Evolutionary conservation across 2,329 filamentous ascomycete genomes (phyloP), one percentile per base, ranked within the genome.

Genomic region (Phialocephala sp.): DNA sequence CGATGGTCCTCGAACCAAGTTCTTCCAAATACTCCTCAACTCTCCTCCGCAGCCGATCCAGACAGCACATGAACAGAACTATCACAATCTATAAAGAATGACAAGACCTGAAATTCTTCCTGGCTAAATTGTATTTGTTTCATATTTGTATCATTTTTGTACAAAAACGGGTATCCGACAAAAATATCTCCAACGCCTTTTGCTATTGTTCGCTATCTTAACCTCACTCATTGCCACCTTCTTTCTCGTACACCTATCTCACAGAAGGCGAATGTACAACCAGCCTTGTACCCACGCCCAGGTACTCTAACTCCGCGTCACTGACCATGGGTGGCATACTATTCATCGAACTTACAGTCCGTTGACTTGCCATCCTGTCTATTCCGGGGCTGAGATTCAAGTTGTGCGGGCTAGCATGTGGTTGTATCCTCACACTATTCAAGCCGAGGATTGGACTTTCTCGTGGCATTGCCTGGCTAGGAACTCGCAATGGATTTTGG

Each of bases 221-320:
- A 2, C n/a, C 8, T 22, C 45, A 8, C 45, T 50, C 45, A 62
- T 41, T 50, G 22, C 43, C 22, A n/a, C n/a, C 3, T 41, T 8
- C 11, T 41, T 8, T 41, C 37, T 41, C 9, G 11, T 41, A 41
- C 37, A 41, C 15, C 15, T 18, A 14, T 41, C 37, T 32, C 27
- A 32, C 27, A 32, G 27, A 32, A 12, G 4, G 8, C 24, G 35
- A 54, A 12, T 6, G 8, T 14, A 12, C n/a, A 5, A 8, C 1
- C 50, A 22, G 50, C 47, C 50, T 54, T 14, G 14, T 35, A 11
- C 72, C 72, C 8, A 74, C 65, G 6, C 71, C 70, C 27, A 73
- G 50, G n/a, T 66, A 60, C 9, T 73, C 70, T 37, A 72, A 56
- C n/a, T 72, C 71, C 2, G 61, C 67, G 55, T 74, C 71, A 58